These are phyloP conservation scores for Sporothrix curviconia DNA, from an alignment of 2,329 filamentous ascomycete genomes.

Conservation along the genomic window DNA sequence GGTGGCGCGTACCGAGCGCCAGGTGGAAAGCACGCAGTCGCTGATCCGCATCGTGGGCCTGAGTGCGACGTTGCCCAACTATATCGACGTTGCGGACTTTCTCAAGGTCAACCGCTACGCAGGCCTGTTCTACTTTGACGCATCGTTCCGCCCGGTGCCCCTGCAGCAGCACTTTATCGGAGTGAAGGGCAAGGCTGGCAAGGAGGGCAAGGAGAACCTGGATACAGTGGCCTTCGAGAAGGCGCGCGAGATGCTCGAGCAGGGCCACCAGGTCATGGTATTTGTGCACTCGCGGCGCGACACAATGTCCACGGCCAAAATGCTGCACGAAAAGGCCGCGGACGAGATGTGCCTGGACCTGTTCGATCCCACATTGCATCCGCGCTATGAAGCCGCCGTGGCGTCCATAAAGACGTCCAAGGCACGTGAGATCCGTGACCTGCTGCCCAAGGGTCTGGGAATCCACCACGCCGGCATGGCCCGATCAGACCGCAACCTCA, in stretches of 20 bases:
- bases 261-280: constrained; percentile 97
- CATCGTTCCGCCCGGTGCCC: constrained; percentile 90
- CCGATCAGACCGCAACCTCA: constrained; percentile 86
- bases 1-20: constrained; percentile 87
- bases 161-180: constrained; percentile 96
- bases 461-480: constrained; percentile 97
- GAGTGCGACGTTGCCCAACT: constrained; percentile 93
- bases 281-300: constrained; percentile 97
- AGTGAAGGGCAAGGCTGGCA: constrained; percentile 82
- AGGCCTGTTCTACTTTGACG: constrained; percentile 94
- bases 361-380: constrained; percentile 74
- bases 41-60: constrained; percentile 93
- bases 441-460: constrained; percentile 84
- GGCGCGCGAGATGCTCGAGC: constrained; percentile 83
- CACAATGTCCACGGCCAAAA: constrained; percentile 80
- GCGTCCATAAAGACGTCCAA: constrained; percentile 81
- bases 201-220: constrained; percentile 78
- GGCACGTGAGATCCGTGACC: constrained; percentile 78
- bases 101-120: constrained; percentile 90
- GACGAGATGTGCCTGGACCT: constrained; percentile 75
- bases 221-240: constrained; percentile 89
- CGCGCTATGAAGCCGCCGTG: constrained; percentile 70
- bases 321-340: constrained; percentile 76
- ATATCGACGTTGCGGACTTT: constrained; percentile 93
- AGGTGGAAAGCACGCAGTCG: constrained; percentile 96